phyloP scores from a whole-genome alignment of 371 early-diverging fungal genomes.

The Funneliformis caledonium region DNA sequence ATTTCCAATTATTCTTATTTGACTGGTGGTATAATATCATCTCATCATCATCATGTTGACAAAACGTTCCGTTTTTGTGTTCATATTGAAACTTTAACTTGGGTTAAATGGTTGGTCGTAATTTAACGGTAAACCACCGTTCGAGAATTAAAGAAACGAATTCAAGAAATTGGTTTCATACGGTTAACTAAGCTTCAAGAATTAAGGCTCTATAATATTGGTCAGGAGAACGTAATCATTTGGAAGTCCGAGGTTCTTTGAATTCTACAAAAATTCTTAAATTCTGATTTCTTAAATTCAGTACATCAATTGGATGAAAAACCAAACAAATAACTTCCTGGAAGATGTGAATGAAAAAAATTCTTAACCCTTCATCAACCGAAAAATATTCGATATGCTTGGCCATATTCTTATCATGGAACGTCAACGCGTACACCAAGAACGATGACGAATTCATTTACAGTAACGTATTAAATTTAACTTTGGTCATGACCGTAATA shows the following conservation, averaged over 20 bases:
- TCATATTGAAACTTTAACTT: neutral
- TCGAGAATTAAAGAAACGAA: neutral
- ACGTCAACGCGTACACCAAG: neutral
- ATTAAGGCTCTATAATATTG: neutral
- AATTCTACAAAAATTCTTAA: neutral
- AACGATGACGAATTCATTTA: conserved; percentile 8
- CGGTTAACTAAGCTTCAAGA: neutral
- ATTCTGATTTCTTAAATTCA: neutral
- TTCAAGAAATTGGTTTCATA: neutral
- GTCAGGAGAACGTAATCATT: neutral
- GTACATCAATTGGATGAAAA: neutral
- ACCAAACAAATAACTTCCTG: neutral
- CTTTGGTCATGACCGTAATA: conserved; percentile 26
- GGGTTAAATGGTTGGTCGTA: neutral
- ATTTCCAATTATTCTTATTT: neutral
- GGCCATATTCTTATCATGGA: conserved; percentile 32
- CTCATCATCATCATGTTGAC: neutral
- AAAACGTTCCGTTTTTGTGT: neutral
- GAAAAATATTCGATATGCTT: neutral
- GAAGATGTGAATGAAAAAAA: neutral
- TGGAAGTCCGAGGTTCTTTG: neutral
- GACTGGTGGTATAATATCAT: neutral
- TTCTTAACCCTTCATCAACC: neutral
- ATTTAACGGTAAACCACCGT: neutral
- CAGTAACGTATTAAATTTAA: neutral